These are phyloP conservation scores for Amanita rubescens DNA, from an alignment of 768 basidiomycete species.

Conservation along the genomic window DNA sequence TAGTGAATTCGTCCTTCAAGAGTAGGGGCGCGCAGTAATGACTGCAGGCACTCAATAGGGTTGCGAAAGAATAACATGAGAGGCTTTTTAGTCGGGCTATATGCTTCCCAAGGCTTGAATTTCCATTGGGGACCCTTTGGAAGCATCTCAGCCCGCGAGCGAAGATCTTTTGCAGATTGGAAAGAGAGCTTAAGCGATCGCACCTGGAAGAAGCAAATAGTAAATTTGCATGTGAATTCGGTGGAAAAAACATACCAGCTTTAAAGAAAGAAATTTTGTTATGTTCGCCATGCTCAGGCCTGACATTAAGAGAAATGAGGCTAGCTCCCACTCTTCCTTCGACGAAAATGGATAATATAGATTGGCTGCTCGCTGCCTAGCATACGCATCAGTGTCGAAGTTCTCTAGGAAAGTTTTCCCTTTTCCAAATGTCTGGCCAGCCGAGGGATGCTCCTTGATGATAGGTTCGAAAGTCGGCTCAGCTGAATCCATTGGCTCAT, in stretches of 20 bases:
- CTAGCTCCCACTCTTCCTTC: constrained; percentile 25
- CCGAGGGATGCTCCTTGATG: neutral
- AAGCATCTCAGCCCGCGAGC: constrained; percentile 11
- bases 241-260: constrained; percentile 14
- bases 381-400: constrained; percentile 19
- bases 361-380: constrained; percentile 14
- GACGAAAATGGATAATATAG: constrained; percentile 25
- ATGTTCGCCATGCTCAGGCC: constrained; percentile 22
- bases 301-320: constrained; percentile 19
- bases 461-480: too few relatives aligned
- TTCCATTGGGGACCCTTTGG: constrained; percentile 17
- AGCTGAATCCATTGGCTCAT: too few relatives aligned
- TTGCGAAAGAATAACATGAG: constrained; percentile 19
- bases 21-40: constrained; percentile 18
- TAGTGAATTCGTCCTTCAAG: neutral
- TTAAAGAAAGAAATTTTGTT: constrained; percentile 20
- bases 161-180: constrained; percentile 12
- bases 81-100: constrained; percentile 10
- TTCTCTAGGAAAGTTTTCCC: constrained; percentile 19
- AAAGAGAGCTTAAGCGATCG: constrained; percentile 9
- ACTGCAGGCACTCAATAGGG: constrained; percentile 18
- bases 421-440: constrained; percentile 9
- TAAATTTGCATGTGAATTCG: neutral
- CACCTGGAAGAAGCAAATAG: neutral
- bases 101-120: constrained; percentile 5